Base-by-base conservation (phyloP, 768 basidiomycete genomes). In the Coprinopsis marcescibilis region DNA sequence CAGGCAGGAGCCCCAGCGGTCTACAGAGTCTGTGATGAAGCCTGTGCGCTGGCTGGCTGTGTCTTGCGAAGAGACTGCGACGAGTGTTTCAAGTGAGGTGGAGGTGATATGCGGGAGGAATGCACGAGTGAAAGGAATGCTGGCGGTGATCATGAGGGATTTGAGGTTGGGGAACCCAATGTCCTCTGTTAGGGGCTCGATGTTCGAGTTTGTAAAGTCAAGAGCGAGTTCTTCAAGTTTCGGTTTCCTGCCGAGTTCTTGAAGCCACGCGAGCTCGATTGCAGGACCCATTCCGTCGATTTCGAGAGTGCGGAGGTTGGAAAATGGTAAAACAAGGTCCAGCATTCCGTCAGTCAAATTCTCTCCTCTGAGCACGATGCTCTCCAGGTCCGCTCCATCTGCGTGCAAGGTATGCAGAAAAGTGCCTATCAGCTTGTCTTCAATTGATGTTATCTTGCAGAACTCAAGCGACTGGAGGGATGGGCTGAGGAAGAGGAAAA, bases 391-490 rank as follows among this genome's bases (percentile, higher is more conserved):
- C 27, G 60, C 62, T 3, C 55, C 60, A 19, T 64, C 63, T 4
- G 49, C 51, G 10, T 43, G 43, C 11, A 66, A 49, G 13, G 60
- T 60, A 43, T 64, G 55, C 17, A 64, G 55, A 21, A 63, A 57
- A 11, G 65, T 64, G 14, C 63, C 65, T 25, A 58, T 59, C 1
- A 66, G 51, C 38, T 66, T 66, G 43, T 66, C 64, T 48, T 65
- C 64, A 7, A 63, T 58, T 19, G 49, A 55, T 14, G 62, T 60
- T 13, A 66, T 62, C 25, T 57, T 52, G 13, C 57, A 53, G 25
- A 64, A 59, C 37, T 63, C 55, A 15, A 66, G 49, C 11, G 48
- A 40, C 35, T 58, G 58, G n/a, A 66, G 47, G 2, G 62, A 61
- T 4, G 63, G 60, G 0, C 61, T 54, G n/a, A 64, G 53, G 50